Conservation (phyloP, 345 rosid genomes). For the Erodium maritimum region DNA sequence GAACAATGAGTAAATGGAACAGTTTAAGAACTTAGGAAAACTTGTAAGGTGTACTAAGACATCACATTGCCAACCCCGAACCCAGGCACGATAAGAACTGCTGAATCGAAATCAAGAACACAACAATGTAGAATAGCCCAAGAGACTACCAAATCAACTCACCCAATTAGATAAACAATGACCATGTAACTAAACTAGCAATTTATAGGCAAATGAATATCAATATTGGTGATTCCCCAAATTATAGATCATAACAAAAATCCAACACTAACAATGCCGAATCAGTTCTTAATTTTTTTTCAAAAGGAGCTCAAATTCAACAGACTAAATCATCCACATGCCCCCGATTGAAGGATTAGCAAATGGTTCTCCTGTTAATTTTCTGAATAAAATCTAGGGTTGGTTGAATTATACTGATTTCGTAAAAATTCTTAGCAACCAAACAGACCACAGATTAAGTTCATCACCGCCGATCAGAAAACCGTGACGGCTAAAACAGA, state of each 20-base stretch:
- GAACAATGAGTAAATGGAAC: background rate
- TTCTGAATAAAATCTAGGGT: background rate
- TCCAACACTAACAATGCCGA: background rate
- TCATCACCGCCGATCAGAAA: background rate
- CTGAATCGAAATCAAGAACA: background rate
- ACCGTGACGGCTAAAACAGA: background rate
- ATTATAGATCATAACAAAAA: background rate
- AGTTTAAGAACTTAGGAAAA: background rate
- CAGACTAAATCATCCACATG: background rate
- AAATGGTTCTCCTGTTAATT: background rate
- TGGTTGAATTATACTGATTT: background rate
- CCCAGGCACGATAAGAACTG: background rate
- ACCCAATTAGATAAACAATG: too few species aligned
- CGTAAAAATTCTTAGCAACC: background rate
- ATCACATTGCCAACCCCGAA: background rate
- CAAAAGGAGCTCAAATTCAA: too few species aligned
- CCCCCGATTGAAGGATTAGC: too few species aligned
- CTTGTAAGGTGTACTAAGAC: background rate
- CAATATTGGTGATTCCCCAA: background rate
- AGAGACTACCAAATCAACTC: background rate
- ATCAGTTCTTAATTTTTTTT: too few species aligned
- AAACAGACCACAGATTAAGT: background rate
- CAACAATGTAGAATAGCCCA: background rate
- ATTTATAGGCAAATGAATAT: background rate
- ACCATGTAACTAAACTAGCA: background rate